phyloP scores from a whole-genome alignment of 768 basidiomycete genomes.

The Pisolithus orientalis region DNA sequence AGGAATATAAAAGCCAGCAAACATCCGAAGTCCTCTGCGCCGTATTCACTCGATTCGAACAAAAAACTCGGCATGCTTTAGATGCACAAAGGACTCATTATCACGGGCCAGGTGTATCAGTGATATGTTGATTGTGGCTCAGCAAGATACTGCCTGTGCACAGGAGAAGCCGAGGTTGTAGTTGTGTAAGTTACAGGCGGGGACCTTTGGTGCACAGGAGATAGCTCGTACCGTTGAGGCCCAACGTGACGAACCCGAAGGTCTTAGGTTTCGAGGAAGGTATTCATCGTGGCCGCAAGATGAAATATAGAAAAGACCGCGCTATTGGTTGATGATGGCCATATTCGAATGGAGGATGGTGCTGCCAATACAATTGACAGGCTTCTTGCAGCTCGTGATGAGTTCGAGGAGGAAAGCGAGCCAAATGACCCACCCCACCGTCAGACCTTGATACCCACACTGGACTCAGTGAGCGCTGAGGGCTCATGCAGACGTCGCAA shows the following conservation, averaged over 20 bases:
- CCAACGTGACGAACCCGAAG: constrained; percentile 44
- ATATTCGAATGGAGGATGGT: constrained; percentile 12
- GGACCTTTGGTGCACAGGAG: constrained; percentile 50
- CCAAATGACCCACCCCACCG: constrained; percentile 9
- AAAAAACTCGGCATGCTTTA: constrained; percentile 31
- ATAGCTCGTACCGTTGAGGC: constrained; percentile 43
- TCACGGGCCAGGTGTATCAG: constrained; percentile 24
- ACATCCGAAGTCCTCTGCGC: constrained; percentile 31
- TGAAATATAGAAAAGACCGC: constrained; percentile 25
- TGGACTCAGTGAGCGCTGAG: constrained; percentile 8
- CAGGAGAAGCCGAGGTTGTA: constrained; percentile 50
- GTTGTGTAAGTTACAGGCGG: constrained; percentile 52
- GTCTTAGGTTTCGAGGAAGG: constrained; percentile 48
- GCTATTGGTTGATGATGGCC: constrained; percentile 10
- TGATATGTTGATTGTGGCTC: constrained; percentile 24
- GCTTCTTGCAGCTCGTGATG: constrained; percentile 15
- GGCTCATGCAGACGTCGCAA: constrained; percentile 15
- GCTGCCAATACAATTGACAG: constrained; percentile 16
- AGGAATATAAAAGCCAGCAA: constrained; percentile 36
- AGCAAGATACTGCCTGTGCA: constrained; percentile 24
- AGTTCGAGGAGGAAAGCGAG: constrained; percentile 19
- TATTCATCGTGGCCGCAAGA: constrained; percentile 28
- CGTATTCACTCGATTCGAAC: constrained; percentile 33
- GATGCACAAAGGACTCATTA: constrained; percentile 23
- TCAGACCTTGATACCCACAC: constrained; percentile 19